phyloP scores from a whole-genome alignment of 176 grass and related monocot genomes.

The Hyparrhenia diplandra region DNA sequence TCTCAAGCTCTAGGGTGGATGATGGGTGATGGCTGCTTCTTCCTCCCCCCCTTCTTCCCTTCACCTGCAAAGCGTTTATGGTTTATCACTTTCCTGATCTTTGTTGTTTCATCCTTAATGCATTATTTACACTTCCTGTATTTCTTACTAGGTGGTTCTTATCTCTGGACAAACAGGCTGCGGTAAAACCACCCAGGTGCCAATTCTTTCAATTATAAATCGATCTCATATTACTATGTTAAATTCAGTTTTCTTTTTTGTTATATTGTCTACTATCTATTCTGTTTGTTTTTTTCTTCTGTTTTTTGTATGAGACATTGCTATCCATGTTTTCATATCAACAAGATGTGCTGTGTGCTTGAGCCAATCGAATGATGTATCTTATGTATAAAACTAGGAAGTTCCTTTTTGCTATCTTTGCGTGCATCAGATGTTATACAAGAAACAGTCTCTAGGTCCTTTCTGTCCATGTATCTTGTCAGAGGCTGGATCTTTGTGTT shows the following conservation, averaged over 20 bases:
- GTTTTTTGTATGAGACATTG: not conserved
- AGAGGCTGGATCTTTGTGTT: not conserved
- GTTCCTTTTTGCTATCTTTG: not conserved
- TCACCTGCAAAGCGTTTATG: not conserved
- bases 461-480: not conserved
- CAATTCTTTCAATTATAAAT: constrained; percentile 10
- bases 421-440: not conserved
- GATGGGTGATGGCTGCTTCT: not conserved
- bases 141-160: constrained; percentile 78
- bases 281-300: not conserved
- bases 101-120: constrained; percentile 10
- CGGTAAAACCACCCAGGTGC: constrained; percentile 99
- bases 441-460: not conserved
- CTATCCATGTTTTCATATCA: constrained; percentile 8
- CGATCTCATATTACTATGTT: constrained; percentile 12
- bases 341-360: not conserved
- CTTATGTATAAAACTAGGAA: not conserved
- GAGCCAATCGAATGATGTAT: not conserved
- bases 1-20: not conserved
- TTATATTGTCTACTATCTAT: not conserved
- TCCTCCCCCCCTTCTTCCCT: not conserved
- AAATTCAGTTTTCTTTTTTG: not conserved
- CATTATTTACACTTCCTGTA: constrained; percentile 17
- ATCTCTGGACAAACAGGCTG: constrained; percentile 98
- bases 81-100: not conserved